Evolutionary conservation across 805 yeast genomes (phyloP).

Genomic region (Pichia phayaonensis): DNA sequence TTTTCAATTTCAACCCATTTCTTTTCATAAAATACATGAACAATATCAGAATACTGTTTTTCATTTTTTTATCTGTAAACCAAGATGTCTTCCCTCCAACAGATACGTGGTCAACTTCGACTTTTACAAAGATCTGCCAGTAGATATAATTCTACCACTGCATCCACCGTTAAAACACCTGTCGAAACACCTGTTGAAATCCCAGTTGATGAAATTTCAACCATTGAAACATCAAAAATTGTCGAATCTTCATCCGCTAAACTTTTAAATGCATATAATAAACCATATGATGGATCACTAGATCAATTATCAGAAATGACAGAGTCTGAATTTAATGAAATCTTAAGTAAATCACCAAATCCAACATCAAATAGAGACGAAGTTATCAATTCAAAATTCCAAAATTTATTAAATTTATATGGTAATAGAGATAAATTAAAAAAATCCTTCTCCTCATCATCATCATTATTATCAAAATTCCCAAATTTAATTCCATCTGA

Average conservation of each 20-base stretch:
- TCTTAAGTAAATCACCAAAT: conserved; percentile 19
- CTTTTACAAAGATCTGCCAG: conserved; percentile 1
- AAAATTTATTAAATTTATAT: conserved; percentile 22
- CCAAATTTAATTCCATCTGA: conserved; percentile 62
- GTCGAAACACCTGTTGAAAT: not conserved
- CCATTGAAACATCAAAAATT: not conserved
- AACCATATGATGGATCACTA: conserved; percentile 8
- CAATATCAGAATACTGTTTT: too few relatives aligned
- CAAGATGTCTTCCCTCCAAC: not conserved
- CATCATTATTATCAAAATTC: conserved; percentile 30
- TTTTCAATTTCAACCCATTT: too few relatives aligned
- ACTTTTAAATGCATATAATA: conserved; percentile 6
- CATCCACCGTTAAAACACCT: not conserved
- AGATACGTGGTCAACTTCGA: conserved; percentile 1
- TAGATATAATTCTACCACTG: conserved; percentile 1
- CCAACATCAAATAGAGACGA: conserved; percentile 27
- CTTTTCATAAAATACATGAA: too few relatives aligned
- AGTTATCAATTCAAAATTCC: conserved; percentile 20
- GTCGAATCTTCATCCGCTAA: not conserved
- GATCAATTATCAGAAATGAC: conserved; percentile 18
- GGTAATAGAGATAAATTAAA: conserved; percentile 18
- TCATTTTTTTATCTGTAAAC: not conserved
- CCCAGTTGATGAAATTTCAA: not conserved
- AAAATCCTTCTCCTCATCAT: conserved; percentile 18
- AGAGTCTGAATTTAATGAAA: conserved; percentile 20